phyloP scores from a whole-genome alignment of 164 flowering plant genomes.

The Vitis cinerea region DNA sequence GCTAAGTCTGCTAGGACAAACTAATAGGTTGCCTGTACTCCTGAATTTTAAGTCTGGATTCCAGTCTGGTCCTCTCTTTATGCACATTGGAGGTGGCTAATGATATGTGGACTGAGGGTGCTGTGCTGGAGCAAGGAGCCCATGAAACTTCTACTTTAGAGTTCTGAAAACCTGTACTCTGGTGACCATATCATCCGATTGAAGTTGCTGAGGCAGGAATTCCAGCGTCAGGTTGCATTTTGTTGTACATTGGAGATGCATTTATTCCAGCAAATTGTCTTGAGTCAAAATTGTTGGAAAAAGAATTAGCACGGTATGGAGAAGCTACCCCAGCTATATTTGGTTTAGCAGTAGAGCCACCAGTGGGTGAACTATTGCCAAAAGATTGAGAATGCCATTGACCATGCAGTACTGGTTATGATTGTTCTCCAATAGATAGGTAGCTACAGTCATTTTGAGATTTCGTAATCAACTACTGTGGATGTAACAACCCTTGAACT shows the following conservation, averaged over 20 bases:
- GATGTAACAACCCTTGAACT: no score
- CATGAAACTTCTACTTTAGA: slow-evolving; percentile 33
- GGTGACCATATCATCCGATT: slow-evolving; percentile 24
- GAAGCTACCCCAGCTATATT: slow-evolving; percentile 27
- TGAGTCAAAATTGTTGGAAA: slow-evolving; percentile 28
- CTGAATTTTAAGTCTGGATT: no score
- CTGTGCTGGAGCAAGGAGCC: slow-evolving; percentile 34
- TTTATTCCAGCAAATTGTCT: slow-evolving; percentile 32
- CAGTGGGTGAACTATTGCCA: background rate
- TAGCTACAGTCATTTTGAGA: no score
- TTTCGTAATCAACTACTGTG: no score
- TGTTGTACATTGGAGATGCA: slow-evolving; percentile 25
- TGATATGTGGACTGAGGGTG: slow-evolving; percentile 46
- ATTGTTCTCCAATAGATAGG: no score
- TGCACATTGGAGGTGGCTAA: slow-evolving; percentile 66
- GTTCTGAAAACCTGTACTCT: slow-evolving; percentile 29
- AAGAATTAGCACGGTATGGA: slow-evolving; percentile 35
- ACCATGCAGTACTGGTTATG: no score
- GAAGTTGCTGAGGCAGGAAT: slow-evolving; percentile 19
- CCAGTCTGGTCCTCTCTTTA: slow-evolving; percentile 62
- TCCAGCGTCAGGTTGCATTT: background rate
- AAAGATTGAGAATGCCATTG: no score
- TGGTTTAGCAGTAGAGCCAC: slow-evolving; percentile 17
- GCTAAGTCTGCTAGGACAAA: no score
- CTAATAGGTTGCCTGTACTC: no score